phyloP scores from a whole-genome alignment of 352 stramenopile species.

The Globisporangium polare region DNA sequence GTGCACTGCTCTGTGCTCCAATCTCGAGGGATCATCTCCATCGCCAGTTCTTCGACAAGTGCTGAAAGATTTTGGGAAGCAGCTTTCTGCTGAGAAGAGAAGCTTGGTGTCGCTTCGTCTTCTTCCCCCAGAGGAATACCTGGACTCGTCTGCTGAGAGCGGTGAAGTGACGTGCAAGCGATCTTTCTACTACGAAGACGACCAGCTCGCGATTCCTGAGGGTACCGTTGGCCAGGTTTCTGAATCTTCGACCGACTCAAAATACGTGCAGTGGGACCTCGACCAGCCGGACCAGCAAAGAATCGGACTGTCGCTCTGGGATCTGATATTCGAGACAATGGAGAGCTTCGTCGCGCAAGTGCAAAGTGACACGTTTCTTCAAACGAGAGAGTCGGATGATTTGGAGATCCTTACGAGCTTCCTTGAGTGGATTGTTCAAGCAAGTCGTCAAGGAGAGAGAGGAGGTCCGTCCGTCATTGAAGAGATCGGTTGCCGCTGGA shows the following conservation, averaged over 20 bases:
- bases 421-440: slow-evolving; percentile 53
- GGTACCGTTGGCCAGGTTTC: slow-evolving; percentile 31
- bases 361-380: slow-evolving; percentile 21
- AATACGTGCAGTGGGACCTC: slow-evolving; percentile 48
- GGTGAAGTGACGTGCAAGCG: slow-evolving; percentile 33
- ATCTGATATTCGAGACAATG: slow-evolving; percentile 37
- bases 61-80: slow-evolving; percentile 47
- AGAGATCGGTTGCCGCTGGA: slow-evolving; percentile 43
- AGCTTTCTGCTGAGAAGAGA: slow-evolving; percentile 8
- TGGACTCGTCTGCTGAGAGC: slow-evolving; percentile 20
- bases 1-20: slow-evolving; percentile 45
- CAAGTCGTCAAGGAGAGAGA: slow-evolving; percentile 27
- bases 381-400: slow-evolving; percentile 23
- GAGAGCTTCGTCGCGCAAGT: slow-evolving; percentile 40
- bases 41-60: slow-evolving; percentile 37
- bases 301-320: slow-evolving; percentile 29
- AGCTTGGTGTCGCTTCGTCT: slow-evolving; percentile 5
- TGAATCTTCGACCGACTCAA: slow-evolving; percentile 18
- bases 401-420: slow-evolving; percentile 47
- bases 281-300: slow-evolving; percentile 1
- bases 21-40: slow-evolving; percentile 22
- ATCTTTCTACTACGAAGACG: slow-evolving; percentile 55
- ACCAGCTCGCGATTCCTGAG: slow-evolving; percentile 37
- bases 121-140: slow-evolving; percentile 48
- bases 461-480: slow-evolving; percentile 15